These are phyloP conservation scores for Serendipita vermifera DNA, from an alignment of 768 basidiomycete species.

Conservation along the genomic window DNA sequence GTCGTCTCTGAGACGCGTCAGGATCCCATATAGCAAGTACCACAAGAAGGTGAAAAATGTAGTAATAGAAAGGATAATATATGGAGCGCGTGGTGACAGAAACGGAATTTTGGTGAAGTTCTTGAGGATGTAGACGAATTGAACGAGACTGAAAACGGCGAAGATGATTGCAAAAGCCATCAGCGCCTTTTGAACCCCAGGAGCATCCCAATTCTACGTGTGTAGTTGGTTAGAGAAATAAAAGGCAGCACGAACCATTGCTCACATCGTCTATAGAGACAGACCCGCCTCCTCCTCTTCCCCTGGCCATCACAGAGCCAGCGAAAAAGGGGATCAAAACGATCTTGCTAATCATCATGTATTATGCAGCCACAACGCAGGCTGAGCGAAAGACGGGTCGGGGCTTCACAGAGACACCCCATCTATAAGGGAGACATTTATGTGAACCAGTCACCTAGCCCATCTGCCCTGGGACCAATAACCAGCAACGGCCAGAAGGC, in stretches of 20 bases:
- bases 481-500: too few species aligned
- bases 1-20: not conserved
- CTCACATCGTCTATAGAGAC: not conserved
- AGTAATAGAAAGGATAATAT: not conserved
- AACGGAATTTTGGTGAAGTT: not conserved
- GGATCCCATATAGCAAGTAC: not conserved
- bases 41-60: not conserved
- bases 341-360: too few species aligned
- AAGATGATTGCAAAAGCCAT: not conserved
- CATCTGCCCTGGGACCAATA: too few species aligned
- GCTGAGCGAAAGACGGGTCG: too few species aligned
- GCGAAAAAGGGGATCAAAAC: not conserved
- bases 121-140: not conserved
- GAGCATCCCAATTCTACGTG: slow-evolving; percentile 2
- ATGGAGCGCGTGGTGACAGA: not conserved
- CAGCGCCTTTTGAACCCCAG: not conserved
- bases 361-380: too few species aligned
- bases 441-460: too few species aligned
- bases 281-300: not conserved
- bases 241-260: not conserved
- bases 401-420: too few species aligned
- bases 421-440: too few species aligned
- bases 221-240: not conserved
- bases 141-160: not conserved
- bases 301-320: not conserved